Base-by-base conservation (phyloP, 73 alveolate species). In the Paramecium octaurelia region DNA sequence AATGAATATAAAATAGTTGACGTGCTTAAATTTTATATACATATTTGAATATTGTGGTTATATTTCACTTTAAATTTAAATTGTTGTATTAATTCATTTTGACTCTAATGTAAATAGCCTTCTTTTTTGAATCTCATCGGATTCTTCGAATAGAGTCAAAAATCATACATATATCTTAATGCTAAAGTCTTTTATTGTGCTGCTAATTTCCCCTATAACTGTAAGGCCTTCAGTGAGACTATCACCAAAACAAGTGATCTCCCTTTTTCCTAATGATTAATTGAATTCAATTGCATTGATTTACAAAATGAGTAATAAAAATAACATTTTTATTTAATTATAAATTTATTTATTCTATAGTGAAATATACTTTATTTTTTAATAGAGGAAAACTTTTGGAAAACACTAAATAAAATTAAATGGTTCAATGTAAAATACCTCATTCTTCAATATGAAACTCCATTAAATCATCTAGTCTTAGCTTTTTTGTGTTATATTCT, bases 371-470 rank as follows among this genome's bases (percentile, higher is more conserved):
- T 18, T 54, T n/a, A n/a, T 54, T 54, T 7, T 16, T 16, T 12
- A 50, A 50, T 16, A 50, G n/a, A 50, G 8, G 64, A 9, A 20
- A 50, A 2, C 64, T 14, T 54, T 12, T 27, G 31, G 31, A 18
- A 18, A 18, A 54, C 69, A 16, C 43, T 38, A 40, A 54, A 54
- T 54, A 64, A 31, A 27, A 24, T 59, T 4, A 20, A 64, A 27
- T 64, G 12, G 12, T 64, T 27, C 12, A 31, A 64, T 18, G 2
- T 27, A 64, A 34, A 64, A 31, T 64, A 34, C 27, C 14, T 75
- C 64, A 75, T 42, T 43, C 91, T 44, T 80, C 91, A 46, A 80
- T 42, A 31, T 80, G 57, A 43, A 80, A 43, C 12, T 80, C 91
- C 23, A 80, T 46, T 44, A 77, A 44, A 20, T 77, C 90, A 77